Evolutionary conservation across 495 filamentous ascomycete genomes (phyloP), one percentile per base, ranked within the genome.

Genomic region (Xylaria grammica): DNA sequence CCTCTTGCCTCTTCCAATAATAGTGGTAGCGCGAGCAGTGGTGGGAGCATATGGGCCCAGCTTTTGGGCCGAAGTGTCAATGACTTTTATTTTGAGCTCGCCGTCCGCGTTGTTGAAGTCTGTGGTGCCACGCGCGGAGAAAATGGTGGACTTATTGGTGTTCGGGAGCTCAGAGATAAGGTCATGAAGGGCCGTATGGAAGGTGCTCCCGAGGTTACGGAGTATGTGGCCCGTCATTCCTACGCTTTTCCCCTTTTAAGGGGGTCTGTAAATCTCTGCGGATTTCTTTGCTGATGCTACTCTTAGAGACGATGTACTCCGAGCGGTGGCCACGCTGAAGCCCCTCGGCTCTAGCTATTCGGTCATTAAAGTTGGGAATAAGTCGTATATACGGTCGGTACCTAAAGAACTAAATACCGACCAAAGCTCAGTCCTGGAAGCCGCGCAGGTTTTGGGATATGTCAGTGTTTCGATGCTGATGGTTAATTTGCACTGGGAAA

Each of bases 71-170:
- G 90, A 22, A 91, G 87, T 69, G 94, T 98, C 66, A 97, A 97
- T 75, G 96, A 98, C 74, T 99, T 98, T 71, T 98, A 98, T 75
- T 98, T 98, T 74, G 94, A 96, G 78, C 84, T 99, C 50, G 96
- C 92, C 0, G 93, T 97, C 42, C 81, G 92, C 30, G 92, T 98
- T 7, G 96, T 99, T 8, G 95, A 97, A 77, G 87, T 98, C 0
- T 99, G 95, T 76, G 82, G 92, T 3, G 87, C 86, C 55, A 97
- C 94, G 42, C 83, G 96, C 59, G 86, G 86, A 19, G 95, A 97
- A 76, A 98, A 99, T 76, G 95, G 95, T 0, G 95, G 95, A 0
- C 74, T 99, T 69, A 90, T 98, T 62, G 91, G 90, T 7, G 88
- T 99, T 1, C 78, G 85, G 17, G 96, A 98, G 75, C 87, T 95